Conservation (phyloP, 306 rosid species). For the Sechiopsis laciniata region DNA sequence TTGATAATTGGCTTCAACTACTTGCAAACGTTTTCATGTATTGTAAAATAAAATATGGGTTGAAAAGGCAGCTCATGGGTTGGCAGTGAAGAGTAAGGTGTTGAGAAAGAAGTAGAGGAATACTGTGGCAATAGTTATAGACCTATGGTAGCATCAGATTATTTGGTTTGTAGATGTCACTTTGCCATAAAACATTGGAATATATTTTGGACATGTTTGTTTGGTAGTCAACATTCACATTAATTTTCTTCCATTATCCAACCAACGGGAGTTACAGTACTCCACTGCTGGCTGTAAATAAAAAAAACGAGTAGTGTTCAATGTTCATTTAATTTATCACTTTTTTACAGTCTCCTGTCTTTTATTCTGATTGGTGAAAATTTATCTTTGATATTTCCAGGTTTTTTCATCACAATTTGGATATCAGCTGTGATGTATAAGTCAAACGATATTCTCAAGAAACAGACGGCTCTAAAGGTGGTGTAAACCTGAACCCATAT, state of each 20-base stretch:
- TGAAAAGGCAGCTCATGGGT: neutral
- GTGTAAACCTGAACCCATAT: neutral
- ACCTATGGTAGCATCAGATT: neutral
- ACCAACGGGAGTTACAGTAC: constrained; percentile 1
- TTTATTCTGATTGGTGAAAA: neutral
- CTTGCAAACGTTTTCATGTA: neutral
- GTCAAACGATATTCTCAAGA: constrained; percentile 76
- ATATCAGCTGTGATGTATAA: constrained; percentile 80
- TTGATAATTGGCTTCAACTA: constrained; percentile 1
- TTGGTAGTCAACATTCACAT: neutral
- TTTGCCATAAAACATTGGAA: neutral
- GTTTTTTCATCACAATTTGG: constrained; percentile 76
- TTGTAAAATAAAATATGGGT: neutral
- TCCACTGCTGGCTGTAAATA: neutral
- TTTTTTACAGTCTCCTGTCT: neutral
- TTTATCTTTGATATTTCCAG: constrained; percentile 39
- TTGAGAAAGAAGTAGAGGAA: neutral
- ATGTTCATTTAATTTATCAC: neutral
- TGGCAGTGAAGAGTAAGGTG: neutral
- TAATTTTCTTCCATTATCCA: neutral
- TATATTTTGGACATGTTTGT: constrained; percentile 6
- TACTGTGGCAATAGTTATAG: constrained; percentile 1
- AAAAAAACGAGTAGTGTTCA: neutral
- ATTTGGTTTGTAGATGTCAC: constrained; percentile 19
- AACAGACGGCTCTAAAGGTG: constrained; percentile 94